Evolutionary conservation across 1,284 basidiomycete species (phyloP), one percentile per base, ranked within the genome.

Genomic region (Peniophora sp.): DNA sequence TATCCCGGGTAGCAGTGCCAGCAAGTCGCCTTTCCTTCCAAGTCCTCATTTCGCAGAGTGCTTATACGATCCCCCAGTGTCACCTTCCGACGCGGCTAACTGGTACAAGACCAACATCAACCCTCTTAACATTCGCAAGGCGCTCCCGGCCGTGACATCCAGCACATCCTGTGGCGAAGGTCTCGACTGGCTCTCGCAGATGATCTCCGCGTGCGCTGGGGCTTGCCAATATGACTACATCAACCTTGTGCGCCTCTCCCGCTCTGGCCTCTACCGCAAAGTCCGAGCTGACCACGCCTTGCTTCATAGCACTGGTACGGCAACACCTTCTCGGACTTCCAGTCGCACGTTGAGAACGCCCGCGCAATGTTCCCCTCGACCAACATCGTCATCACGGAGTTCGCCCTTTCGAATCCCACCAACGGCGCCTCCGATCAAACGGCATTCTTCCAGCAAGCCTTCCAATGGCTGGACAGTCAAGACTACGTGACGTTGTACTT

Each of bases 211-310:
- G 8, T 61, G 60, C 52, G 56, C 56, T 10, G 45, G 51, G 10
- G 37, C 8, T n/a, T 61, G 60, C 53, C 55, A 55, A 47, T 56
- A 51, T 42, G 60, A 61, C 54, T 61, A 59, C 45, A 57, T 61
- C 48, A 61, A 61, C 54, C 43, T 61, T n/a, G 37, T 41, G n/a
- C 37, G 37, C 8, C 5, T 41, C 37, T 20, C 15, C 37, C 37
- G 37, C n/a, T 17, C 37, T 15, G 8, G 15, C n/a, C n/a, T 41
- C n/a, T 15, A 8, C 15, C 18, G 8, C 18, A 41, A 5, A 6
- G 15, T 41, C 37, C 18, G n/a, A n/a, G n/a, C n/a, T n/a, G n/a
- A n/a, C n/a, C n/a, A n/a, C n/a, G n/a, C n/a, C n/a, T n/a, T n/a
- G n/a, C n/a, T n/a, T n/a, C n/a, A 32, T 32, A 41, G 37, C 37